These are phyloP conservation scores for Ascomycota sp. DNA, from an alignment of 2,329 filamentous ascomycete species.

Conservation along the genomic window DNA sequence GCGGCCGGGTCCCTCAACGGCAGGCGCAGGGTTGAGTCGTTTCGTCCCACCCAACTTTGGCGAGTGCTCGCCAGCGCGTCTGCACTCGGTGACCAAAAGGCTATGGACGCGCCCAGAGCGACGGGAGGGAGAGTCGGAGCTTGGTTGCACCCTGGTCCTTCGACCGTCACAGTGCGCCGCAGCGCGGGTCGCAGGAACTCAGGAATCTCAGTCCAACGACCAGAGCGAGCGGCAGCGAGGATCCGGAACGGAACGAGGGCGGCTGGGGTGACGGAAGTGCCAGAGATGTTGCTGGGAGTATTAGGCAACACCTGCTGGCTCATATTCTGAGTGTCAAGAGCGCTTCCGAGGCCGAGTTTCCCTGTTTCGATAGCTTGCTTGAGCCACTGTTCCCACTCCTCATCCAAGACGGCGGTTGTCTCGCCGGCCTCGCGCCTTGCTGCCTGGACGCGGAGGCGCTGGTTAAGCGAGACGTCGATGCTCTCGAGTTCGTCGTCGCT, in stretches of 20 bases:
- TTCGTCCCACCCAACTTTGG: slow-evolving; percentile 4
- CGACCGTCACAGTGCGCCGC: slow-evolving; percentile 22
- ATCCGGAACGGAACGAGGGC: slow-evolving; percentile 28
- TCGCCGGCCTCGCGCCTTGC: slow-evolving; percentile 42
- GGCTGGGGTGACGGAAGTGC: slow-evolving; percentile 9
- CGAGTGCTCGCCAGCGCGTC: background rate
- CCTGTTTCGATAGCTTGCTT: slow-evolving; percentile 49
- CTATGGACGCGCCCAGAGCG: background rate
- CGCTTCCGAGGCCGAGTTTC: slow-evolving; percentile 27
- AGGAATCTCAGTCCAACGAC: slow-evolving; percentile 37
- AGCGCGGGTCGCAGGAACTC: slow-evolving; percentile 32
- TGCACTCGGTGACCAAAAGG: background rate
- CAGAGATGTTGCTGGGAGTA: slow-evolving; percentile 8
- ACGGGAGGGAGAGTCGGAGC: slow-evolving; percentile 1
- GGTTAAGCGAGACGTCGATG: slow-evolving; percentile 41
- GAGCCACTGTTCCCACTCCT: slow-evolving; percentile 56
- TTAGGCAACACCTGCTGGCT: slow-evolving; percentile 14
- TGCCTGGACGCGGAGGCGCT: slow-evolving; percentile 42
- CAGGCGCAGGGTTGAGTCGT: slow-evolving; percentile 18
- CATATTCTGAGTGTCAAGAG: slow-evolving; percentile 23
- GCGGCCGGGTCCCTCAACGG: slow-evolving; percentile 13
- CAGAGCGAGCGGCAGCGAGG: slow-evolving; percentile 31
- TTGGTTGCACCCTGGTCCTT: slow-evolving; percentile 6
- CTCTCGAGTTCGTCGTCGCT: slow-evolving; percentile 30
- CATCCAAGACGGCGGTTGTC: slow-evolving; percentile 37